Evolutionary conservation across 768 basidiomycete genomes (phyloP), one percentile per base, ranked within the genome.

Genomic region (Tricholoma flavovirens): DNA sequence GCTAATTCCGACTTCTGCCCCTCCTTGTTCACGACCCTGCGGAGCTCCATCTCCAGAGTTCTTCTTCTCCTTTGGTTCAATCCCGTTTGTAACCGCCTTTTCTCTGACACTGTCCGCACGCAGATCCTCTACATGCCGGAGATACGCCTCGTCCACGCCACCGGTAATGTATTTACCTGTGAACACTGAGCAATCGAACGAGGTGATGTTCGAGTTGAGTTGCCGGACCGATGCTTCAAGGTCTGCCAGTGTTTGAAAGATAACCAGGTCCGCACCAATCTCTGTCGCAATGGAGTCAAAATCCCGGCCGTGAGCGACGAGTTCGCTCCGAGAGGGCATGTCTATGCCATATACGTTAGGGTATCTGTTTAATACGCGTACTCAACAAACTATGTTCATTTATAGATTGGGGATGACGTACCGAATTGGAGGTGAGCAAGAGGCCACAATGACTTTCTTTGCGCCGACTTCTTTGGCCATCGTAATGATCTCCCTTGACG

Each of bases 381-480:
- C 38, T 36, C 26, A 42, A 26, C 12, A 19, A 49, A 17, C 26
- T 49, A 49, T 30, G 46, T 9, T 22, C n/a, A 10, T 9, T 8
- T 7, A 7, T 30, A 15, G n/a, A 17, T 17, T 10, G n/a, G 5
- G 15, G 11, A 15, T 29, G 10, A 6, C 77, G 40, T 58, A 91
- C 83, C 95, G 83, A 63, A 99, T 98, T 1, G 97, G 93, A 5
- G 97, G 97, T 7, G 97, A 93, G 66, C 97, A 98, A 50, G 93
- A 96, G 1, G 97, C 97, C 46, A 98, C 86, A 59, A 98, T 88
- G 64, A 99, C 93, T 62, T 89, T 91, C 71, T 89, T 93, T 15
- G 97, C 96, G 14, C 97, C 97, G 14, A 97, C 97, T 65, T 99
- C 97, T 67, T 95, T 95, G 17, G 96, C 97, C 95, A 99, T 98